Base-by-base conservation (phyloP, 768 basidiomycete genomes). In the Tephrocybe sp. region DNA sequence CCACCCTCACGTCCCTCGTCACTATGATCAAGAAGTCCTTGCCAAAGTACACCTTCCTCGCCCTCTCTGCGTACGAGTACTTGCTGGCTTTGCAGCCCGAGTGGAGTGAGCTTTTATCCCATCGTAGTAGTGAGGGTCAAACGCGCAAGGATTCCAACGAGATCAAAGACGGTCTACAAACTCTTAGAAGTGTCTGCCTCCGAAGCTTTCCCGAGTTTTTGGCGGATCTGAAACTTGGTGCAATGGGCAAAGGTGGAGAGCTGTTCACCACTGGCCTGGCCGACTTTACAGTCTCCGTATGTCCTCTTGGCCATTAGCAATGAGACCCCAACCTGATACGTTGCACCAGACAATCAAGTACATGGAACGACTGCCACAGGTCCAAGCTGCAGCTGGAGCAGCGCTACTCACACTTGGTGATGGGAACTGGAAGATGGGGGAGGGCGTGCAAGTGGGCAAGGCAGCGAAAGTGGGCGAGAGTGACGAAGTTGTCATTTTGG, bases 351-450 rank as follows among this genome's bases (percentile, higher is more conserved):
- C 85, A 0, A 76, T 86, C 15, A 73, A 77, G 36, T 93, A 89
- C 61, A 63, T 93, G 55, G 80, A 87, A 49, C 74, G 78, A 46
- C 69, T 93, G 2, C 87, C 88, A 0, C 80, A 85, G 44, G 86
- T 92, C 3, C 77, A 83, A 48, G 75, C 72, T 15, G 88, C 87
- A 1, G 88, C 85, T 9, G 79, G 78, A 1, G 73, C 86, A 1
- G 83, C 85, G 0, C 70, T 93, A 32, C 64, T 82, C 34, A 79
- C 83, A 2, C 77, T 93, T 0, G 91, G 91, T 0, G 90, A 93
- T 53, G 91, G 91, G 9, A 93, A 93, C 57, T 93, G 91, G 91
- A 89, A 83, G 68, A 93, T 93, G 90, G 91, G 91, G 3, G 89
- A 90, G 54, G 90, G 89, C 4, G 76, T 88, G 18, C 76, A 78